phyloP scores from a whole-genome alignment of 2,329 filamentous ascomycete genomes.

The Alternaria burnsii region DNA sequence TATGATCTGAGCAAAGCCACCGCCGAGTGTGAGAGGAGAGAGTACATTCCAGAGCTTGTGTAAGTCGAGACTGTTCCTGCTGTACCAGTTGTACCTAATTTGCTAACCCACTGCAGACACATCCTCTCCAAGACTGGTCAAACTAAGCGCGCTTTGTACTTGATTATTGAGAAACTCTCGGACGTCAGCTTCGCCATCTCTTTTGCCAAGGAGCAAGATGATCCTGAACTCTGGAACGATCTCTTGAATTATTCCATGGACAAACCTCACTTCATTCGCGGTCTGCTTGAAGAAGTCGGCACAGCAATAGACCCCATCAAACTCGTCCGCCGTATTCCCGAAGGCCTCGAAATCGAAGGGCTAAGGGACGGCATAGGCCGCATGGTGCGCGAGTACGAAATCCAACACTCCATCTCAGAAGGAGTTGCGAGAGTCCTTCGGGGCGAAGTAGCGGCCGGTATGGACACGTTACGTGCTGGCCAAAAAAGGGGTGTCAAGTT shows the following conservation, averaged over 20 bases:
- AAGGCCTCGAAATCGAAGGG: conserved; percentile 91
- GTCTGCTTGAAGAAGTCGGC: conserved; percentile 89
- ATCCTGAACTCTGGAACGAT: conserved; percentile 93
- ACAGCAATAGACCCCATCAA: conserved; percentile 93
- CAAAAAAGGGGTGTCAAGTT: conserved; percentile 90
- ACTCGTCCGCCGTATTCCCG: conserved; percentile 87
- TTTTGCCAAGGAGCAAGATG: conserved; percentile 92
- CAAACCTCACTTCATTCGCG: conserved; percentile 92
- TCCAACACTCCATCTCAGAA: conserved; percentile 90
- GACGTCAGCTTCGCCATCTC: conserved; percentile 92
- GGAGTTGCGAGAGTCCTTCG: conserved; percentile 87
- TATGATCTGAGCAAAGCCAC: conserved; percentile 87
- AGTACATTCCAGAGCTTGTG: conserved; percentile 92
- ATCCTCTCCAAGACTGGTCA: conserved; percentile 95
- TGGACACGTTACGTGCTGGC: conserved; percentile 80
- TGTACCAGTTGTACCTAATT: neutral
- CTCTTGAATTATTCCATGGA: conserved; percentile 96
- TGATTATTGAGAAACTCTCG: conserved; percentile 92
- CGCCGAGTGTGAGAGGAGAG: conserved; percentile 78
- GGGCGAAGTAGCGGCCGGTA: conserved; percentile 85
- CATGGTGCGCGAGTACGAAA: conserved; percentile 94
- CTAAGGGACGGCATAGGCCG: conserved; percentile 86
- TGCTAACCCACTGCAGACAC: conserved; percentile 59
- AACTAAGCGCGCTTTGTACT: conserved; percentile 86
- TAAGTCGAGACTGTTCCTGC: conserved; percentile 32